Evolutionary conservation across 768 basidiomycete genomes (phyloP).

Genomic region (Boletus subparvulus): DNA sequence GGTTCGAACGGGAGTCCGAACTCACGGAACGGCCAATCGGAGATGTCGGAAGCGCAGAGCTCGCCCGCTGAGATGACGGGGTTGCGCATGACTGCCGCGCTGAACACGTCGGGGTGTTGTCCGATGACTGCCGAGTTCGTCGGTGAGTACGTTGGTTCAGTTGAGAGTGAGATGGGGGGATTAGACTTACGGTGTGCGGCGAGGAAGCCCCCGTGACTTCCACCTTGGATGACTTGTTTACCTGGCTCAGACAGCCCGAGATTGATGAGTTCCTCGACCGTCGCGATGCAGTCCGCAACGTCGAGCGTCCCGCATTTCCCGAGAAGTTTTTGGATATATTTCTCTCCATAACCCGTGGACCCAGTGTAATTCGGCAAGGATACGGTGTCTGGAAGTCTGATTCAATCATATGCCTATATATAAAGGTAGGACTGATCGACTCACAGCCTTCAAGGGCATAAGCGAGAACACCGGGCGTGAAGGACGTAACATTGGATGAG

Average conservation of each 20-base stretch:
- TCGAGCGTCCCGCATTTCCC: constrained; percentile 65
- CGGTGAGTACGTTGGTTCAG: background rate
- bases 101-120: constrained; percentile 59
- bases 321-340: constrained; percentile 50
- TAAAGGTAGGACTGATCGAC: constrained; percentile 11
- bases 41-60: constrained; percentile 58
- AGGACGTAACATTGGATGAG: constrained; percentile 45
- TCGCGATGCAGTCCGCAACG: constrained; percentile 61
- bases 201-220: constrained; percentile 72
- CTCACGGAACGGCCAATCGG: constrained; percentile 60
- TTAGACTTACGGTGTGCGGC: constrained; percentile 50
- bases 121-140: constrained; percentile 50
- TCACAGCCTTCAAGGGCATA: constrained; percentile 63
- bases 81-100: constrained; percentile 63
- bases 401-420: background rate
- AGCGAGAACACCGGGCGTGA: constrained; percentile 42
- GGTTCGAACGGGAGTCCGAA: constrained; percentile 38
- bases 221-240: constrained; percentile 58
- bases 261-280: constrained; percentile 49
- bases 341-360: constrained; percentile 63
- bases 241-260: constrained; percentile 51
- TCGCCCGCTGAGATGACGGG: constrained; percentile 67
- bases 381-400: constrained; percentile 45
- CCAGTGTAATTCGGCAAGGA: constrained; percentile 69
- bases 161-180: background rate